Percentiles rank a stretch among this genome's conserved stretches.
phyloP scores from a whole-genome alignment of 202 grass and related monocot genomes.

The Bolboschoenoplectus hybrid region DNA sequence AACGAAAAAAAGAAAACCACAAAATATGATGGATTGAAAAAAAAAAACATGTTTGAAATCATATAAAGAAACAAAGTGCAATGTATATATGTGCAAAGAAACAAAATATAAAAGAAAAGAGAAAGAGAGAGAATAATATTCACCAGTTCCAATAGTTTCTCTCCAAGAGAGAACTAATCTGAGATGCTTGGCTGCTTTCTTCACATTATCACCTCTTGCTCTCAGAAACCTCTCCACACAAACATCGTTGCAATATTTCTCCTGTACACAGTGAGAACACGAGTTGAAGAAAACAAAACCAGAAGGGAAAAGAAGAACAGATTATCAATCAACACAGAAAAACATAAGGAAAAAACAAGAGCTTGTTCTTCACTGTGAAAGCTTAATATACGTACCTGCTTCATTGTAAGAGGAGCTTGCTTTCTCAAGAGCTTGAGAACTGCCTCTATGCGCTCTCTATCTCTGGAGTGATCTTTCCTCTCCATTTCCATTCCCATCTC shows the following conservation, averaged over 20 bases:
- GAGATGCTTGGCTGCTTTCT: conserved; percentile 94
- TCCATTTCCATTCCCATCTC: conserved; percentile 60
- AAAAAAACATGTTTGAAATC: neutral
- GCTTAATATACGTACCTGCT: conserved; percentile 46
- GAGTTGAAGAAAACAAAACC: neutral
- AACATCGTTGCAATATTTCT: conserved; percentile 82
- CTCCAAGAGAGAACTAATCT: conserved; percentile 86
- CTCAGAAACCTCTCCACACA: conserved; percentile 76
- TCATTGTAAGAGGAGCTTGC: conserved; percentile 74
- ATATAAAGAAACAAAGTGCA: neutral
- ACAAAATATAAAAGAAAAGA: conserved; percentile 18
- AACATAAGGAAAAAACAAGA: neutral
- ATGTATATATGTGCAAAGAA: neutral
- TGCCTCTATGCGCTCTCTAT: conserved; percentile 74
- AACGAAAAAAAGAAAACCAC: neutral
- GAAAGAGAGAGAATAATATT: conserved; percentile 25
- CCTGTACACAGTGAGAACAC: conserved; percentile 41
- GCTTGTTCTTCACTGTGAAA: neutral
- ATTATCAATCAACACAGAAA: neutral
- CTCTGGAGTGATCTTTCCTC: conserved; percentile 56
- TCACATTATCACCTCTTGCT: conserved; percentile 69
- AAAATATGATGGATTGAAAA: neutral
- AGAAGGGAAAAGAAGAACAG: neutral
- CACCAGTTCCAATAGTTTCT: conserved; percentile 77
- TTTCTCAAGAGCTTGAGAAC: conserved; percentile 74